These are phyloP conservation scores for Teratosphaeria viscida DNA, from an alignment of 2,329 filamentous ascomycete genomes.

Conservation along the genomic window DNA sequence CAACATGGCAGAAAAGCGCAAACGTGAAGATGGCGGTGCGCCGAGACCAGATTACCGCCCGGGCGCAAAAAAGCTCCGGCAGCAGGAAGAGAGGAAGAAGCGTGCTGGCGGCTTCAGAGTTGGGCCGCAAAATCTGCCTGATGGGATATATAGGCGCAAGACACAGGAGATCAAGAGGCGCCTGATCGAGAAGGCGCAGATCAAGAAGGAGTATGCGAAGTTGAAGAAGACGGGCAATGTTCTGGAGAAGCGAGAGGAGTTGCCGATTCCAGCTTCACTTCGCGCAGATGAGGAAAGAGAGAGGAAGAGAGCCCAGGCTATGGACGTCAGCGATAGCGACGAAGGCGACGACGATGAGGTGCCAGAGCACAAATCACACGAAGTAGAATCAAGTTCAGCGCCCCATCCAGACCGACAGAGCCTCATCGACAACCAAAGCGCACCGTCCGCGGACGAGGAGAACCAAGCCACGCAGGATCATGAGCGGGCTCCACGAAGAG, in stretches of 20 bases:
- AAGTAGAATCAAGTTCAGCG: conserved; percentile 33
- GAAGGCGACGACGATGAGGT: conserved; percentile 2
- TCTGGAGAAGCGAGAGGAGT: conserved; percentile 14
- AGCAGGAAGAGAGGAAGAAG: conserved; percentile 32
- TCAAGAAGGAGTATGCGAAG: conserved; percentile 87
- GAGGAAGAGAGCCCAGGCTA: conserved; percentile 4
- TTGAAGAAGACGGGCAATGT: conserved; percentile 51
- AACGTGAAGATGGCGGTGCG: conserved; percentile 5
- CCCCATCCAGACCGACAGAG: conserved; percentile 31
- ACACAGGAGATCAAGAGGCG: conserved; percentile 80
- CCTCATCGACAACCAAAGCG: conserved; percentile 12
- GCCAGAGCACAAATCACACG: not conserved
- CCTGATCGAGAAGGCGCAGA: conserved; percentile 82
- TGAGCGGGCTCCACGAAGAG: conserved; percentile 11
- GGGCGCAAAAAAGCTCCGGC: conserved; percentile 6
- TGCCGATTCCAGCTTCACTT: conserved; percentile 22
- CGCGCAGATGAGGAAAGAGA: conserved; percentile 6
- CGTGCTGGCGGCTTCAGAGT: conserved; percentile 63
- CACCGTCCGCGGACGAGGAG: conserved; percentile 1
- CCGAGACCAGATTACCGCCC: conserved; percentile 7
- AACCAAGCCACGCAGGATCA: not conserved
- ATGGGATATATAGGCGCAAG: conserved; percentile 80
- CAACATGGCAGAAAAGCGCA: conserved; percentile 11
- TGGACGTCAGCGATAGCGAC: conserved; percentile 12
- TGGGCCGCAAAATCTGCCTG: conserved; percentile 80